Percentiles rank a stretch among this genome's conserved stretches.
Evolutionary conservation across 306 rosid genomes (phyloP).

Genomic region (Sicyos edulis): DNA sequence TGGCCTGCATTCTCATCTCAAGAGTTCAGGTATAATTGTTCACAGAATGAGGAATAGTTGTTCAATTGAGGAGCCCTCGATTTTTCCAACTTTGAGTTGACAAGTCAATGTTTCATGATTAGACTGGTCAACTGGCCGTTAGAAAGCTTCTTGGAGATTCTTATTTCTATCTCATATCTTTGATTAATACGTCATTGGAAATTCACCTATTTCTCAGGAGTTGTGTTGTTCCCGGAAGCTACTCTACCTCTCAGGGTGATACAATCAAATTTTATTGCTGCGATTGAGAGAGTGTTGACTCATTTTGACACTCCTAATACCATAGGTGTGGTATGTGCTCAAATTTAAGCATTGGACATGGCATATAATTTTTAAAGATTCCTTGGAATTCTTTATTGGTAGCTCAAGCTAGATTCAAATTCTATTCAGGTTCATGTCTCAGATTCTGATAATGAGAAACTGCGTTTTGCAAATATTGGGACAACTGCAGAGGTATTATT

Average conservation of each 20-base stretch:
- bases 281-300: conserved; percentile 54
- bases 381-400: conserved; percentile 9
- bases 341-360: background rate
- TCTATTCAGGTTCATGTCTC: conserved; percentile 51
- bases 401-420: conserved; percentile 19
- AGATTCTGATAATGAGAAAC: conserved; percentile 33
- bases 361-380: background rate
- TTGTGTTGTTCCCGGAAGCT: conserved; percentile 89
- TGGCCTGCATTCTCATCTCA: background rate
- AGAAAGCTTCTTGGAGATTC: background rate
- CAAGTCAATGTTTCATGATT: conserved; percentile 7
- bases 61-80: conserved; percentile 10
- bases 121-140: background rate
- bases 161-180: background rate
- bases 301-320: conserved; percentile 68
- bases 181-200: background rate
- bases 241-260: conserved; percentile 80
- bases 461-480: conserved; percentile 52
- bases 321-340: conserved; percentile 73
- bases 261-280: conserved; percentile 52
- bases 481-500: conserved; percentile 81
- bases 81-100: background rate
- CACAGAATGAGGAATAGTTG: conserved; percentile 5
- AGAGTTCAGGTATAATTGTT: background rate
- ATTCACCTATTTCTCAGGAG: conserved; percentile 49